phyloP scores from a whole-genome alignment of 108 stramenopile genomes.

The Fragilaria crotonensis region DNA sequence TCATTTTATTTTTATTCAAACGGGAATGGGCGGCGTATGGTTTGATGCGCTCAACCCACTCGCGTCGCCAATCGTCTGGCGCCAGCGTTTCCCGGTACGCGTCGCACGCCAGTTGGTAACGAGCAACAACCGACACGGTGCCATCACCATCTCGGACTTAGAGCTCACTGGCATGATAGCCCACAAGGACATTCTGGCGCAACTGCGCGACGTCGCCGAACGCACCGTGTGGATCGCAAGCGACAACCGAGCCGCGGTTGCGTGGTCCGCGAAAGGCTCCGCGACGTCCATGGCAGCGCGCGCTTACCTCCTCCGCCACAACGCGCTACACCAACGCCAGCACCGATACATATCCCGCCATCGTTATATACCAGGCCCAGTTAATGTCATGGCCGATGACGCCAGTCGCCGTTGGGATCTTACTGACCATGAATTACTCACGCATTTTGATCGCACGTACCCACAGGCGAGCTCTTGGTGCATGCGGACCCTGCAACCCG shows the following conservation, averaged over 20 bases:
- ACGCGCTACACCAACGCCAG: conserved; percentile 21
- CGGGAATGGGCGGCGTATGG: conserved; percentile 31
- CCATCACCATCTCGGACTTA: conserved; percentile 26
- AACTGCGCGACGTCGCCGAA: conserved; percentile 19
- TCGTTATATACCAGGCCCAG: no score
- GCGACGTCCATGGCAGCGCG: conserved; percentile 16
- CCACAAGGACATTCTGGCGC: conserved; percentile 30
- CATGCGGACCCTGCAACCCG: no score
- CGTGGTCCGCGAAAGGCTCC: conserved; percentile 27
- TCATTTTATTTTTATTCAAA: no score
- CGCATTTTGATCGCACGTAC: conserved; percentile 12
- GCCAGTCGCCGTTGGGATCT: conserved; percentile 15
- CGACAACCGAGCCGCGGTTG: conserved; percentile 27
- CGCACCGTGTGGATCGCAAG: conserved; percentile 12
- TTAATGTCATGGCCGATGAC: no score
- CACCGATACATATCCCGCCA: conserved; percentile 20
- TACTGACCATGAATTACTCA: conserved; percentile 9
- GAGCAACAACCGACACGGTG: conserved; percentile 12
- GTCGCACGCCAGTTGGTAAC: conserved; percentile 11
- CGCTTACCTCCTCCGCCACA: no score
- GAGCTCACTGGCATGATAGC: no score
- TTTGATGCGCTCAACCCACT: no score
- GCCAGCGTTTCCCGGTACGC: conserved; percentile 15
- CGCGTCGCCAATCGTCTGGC: conserved; percentile 26
- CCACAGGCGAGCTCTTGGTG: conserved; percentile 21